Base-by-base conservation (phyloP, 2,329 filamentous ascomycete genomes). In the Calcarisporium arbuscula region DNA sequence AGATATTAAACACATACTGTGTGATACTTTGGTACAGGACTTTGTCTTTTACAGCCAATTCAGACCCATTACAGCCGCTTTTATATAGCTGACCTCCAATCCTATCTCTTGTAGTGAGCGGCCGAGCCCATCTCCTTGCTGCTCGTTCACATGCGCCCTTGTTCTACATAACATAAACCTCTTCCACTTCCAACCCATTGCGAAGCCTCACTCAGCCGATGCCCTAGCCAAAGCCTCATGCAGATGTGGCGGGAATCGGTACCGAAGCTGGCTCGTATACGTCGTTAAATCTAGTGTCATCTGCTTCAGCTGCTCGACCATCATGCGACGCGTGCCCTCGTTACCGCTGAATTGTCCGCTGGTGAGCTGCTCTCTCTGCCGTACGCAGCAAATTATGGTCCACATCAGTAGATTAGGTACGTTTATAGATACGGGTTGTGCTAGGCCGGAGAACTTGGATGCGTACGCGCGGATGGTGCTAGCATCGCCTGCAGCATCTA, bases 341-440 rank as follows among this genome's bases (percentile, higher is more conserved):
- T 82, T 82, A 43, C 77, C 82, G 47, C 82, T 87, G 58, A 83
- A 95, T 48, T 82, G 75, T 19, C 81, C 80, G 39, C 70, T 73
- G 36, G 74, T 72, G 30, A 94, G 70, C 41, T 80, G 68, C 48
- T 84, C 80, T 42, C 85, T 77, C 60, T 95, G 82, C 37, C 80
- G 75, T 32, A 82, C 81, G 60, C 89, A 94, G 63, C 85, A 88
- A 27, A 82, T 74, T 46, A 98, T 86, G 32, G 87, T 87, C 92
- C 92, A 96, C 65, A 95, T 82, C 43, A 98, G 74, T 42, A 96
- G 70, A 58, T 90, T 87, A 14, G 90, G 90, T 49, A 95, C 80
- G 52, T 92, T 94, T 55, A 86, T 81, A 4, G 89, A 82, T 26
- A 98, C 84, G 7, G 88, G 77, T 46, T 86, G 78, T 5, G 87